These are phyloP conservation scores for Santalum album DNA, from an alignment of 164 flowering plant genomes.

Conservation along the genomic window DNA sequence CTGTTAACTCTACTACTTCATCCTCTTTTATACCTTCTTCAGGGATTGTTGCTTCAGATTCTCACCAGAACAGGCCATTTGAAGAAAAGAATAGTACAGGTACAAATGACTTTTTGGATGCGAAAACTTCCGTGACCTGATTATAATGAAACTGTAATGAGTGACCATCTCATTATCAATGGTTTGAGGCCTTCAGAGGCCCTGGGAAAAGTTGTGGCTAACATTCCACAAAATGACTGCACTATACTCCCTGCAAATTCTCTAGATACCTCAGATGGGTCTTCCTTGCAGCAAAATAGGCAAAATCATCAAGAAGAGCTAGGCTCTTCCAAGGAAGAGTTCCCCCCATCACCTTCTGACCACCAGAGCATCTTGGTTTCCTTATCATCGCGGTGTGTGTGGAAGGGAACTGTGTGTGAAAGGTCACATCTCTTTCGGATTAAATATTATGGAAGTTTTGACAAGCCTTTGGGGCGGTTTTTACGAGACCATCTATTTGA, in stretches of 20 bases:
- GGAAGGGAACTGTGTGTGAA: slow-evolving; percentile 98
- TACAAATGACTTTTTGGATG: slow-evolving; percentile 10
- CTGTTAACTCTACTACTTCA: slow-evolving; percentile 13
- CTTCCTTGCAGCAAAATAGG: slow-evolving; percentile 28
- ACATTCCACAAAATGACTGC: slow-evolving; percentile 10
- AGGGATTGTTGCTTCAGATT: slow-evolving; percentile 12
- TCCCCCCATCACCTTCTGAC: slow-evolving; percentile 86
- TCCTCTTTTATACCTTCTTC: slow-evolving; percentile 13
- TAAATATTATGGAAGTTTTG: slow-evolving; percentile 91
- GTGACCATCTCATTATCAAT: slow-evolving; percentile 10
- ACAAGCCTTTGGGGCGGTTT: slow-evolving; percentile 90
- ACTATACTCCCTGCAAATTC: slow-evolving; percentile 13
- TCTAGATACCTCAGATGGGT: slow-evolving; percentile 19
- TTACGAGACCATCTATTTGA: slow-evolving; percentile 86
- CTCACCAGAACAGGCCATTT: slow-evolving; percentile 12
- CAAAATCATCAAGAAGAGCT: slow-evolving; percentile 30
- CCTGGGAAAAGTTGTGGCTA: slow-evolving; percentile 10
- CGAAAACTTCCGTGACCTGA: slow-evolving; percentile 11
- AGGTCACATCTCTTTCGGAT: slow-evolving; percentile 86
- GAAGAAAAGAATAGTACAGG: slow-evolving; percentile 16
- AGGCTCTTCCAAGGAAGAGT: slow-evolving; percentile 56
- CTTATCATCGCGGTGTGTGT: slow-evolving; percentile 81
- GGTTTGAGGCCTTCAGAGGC: slow-evolving; percentile 16
- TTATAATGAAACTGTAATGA: slow-evolving; percentile 1
- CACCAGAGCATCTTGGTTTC: slow-evolving; percentile 96